Conservation (phyloP, 352 stramenopile genomes). For the Detonula confervacea region DNA sequence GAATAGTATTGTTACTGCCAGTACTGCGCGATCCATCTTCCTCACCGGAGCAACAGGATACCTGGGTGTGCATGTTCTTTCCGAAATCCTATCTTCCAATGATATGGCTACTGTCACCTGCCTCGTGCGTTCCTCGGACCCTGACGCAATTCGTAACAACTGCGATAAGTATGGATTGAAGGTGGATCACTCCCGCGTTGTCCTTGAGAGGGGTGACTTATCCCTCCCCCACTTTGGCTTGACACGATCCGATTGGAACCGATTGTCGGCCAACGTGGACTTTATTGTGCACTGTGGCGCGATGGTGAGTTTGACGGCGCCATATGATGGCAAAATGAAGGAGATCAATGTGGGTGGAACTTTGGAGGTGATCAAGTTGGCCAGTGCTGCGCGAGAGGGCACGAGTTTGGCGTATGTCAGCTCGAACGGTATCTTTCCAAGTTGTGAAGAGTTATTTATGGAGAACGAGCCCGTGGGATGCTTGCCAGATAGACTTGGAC, state of each 20-base stretch:
- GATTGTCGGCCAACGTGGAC: slow-evolving; percentile 89
- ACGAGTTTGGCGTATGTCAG: slow-evolving; percentile 91
- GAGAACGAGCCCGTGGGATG: slow-evolving; percentile 45
- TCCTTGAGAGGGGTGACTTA: slow-evolving; percentile 86
- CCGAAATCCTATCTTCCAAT: slow-evolving; percentile 86
- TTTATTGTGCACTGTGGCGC: slow-evolving; percentile 92
- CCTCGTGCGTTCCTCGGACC: slow-evolving; percentile 84
- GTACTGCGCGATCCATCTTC: slow-evolving; percentile 86
- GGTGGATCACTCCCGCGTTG: slow-evolving; percentile 78
- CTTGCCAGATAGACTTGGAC: slow-evolving; percentile 41
- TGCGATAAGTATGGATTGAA: slow-evolving; percentile 80
- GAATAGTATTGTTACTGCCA: slow-evolving; percentile 30
- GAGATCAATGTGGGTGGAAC: slow-evolving; percentile 91
- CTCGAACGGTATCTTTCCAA: slow-evolving; percentile 90
- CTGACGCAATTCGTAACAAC: slow-evolving; percentile 82
- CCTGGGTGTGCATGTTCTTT: slow-evolving; percentile 88
- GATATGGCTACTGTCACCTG: slow-evolving; percentile 87
- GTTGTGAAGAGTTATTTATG: slow-evolving; percentile 52
- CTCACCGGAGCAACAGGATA: slow-evolving; percentile 92
- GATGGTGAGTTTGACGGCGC: slow-evolving; percentile 92
- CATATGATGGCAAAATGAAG: slow-evolving; percentile 88
- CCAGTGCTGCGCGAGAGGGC: slow-evolving; percentile 85
- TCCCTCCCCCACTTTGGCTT: slow-evolving; percentile 88
- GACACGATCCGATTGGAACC: slow-evolving; percentile 88
- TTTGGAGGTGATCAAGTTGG: slow-evolving; percentile 89